A percentile compares a stretch with the other conserved stretches of the same genome.
These are phyloP conservation scores for Avena eriantha DNA, from an alignment of 176 grass and related monocot genomes.

Conservation along the genomic window DNA sequence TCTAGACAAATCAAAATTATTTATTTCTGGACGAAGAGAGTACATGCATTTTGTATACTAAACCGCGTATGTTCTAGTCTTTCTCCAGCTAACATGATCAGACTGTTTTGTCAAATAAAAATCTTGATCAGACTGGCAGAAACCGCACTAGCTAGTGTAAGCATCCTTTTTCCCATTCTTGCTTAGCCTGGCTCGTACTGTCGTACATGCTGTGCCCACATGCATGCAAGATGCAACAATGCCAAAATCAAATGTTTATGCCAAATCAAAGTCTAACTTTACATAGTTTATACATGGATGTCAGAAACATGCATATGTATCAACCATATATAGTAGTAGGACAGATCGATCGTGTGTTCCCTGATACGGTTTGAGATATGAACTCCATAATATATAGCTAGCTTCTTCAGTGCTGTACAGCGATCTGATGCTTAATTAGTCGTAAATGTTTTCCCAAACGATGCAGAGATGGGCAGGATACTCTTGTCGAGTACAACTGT, in stretches of 20 bases:
- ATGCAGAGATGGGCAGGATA: background rate
- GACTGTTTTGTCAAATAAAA: background rate
- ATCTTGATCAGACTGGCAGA: background rate
- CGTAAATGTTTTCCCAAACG: background rate
- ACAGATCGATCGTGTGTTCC: background rate
- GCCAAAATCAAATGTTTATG: slow-evolving; percentile 13
- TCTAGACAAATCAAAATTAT: too few species aligned
- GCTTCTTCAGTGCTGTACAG: background rate
- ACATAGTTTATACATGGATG: slow-evolving; percentile 8
- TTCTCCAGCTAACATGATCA: slow-evolving; percentile 9
- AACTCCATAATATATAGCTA: background rate
- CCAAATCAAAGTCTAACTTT: background rate
- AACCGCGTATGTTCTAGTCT: background rate
- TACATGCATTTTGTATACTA: background rate
- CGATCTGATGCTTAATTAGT: background rate
- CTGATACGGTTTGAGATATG: slow-evolving; percentile 13
- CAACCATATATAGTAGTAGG: background rate
- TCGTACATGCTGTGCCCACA: slow-evolving; percentile 5
- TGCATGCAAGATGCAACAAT: background rate
- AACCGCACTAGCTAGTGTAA: background rate
- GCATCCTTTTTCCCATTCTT: slow-evolving; percentile 30
- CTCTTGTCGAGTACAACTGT: background rate
- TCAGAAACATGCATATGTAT: background rate
- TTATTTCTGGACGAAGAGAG: too few species aligned
- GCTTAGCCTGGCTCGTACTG: background rate